Evolutionary conservation across 306 rosid species (phyloP).

Genomic region (Trifolium subterraneum): DNA sequence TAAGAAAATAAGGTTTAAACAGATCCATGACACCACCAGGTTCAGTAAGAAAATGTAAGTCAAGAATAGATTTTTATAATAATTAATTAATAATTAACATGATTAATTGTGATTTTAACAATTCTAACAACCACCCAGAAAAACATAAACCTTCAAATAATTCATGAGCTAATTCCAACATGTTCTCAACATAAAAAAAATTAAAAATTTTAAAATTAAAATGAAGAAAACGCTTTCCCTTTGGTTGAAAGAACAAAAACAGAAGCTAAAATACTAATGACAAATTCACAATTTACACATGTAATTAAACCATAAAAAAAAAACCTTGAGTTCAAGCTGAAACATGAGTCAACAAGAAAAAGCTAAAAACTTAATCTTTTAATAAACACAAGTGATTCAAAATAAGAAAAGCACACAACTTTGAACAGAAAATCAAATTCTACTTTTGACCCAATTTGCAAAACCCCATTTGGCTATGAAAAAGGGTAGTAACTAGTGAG

Average conservation of each 20-base stretch:
- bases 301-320: background rate
- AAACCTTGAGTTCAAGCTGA: conserved; percentile 18
- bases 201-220: background rate
- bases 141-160: background rate
- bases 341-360: conserved; percentile 33
- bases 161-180: conserved; percentile 8
- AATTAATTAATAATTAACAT: background rate
- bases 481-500: too few relatives aligned
- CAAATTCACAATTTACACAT: background rate
- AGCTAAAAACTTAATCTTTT: conserved; percentile 22
- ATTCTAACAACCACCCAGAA: conserved; percentile 6
- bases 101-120: background rate
- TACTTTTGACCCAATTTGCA: conserved; percentile 36
- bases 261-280: conserved; percentile 2
- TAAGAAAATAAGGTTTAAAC: conserved; percentile 18
- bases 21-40: conserved; percentile 37
- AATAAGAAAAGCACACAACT: conserved; percentile 1
- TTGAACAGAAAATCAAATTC: conserved; percentile 35
- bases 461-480: background rate
- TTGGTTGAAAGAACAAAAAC: conserved; percentile 13
- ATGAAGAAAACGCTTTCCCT: background rate
- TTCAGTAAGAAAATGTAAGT: background rate
- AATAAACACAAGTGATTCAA: conserved; percentile 29
- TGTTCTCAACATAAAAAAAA: background rate
- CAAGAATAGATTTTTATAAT: background rate